phyloP scores from a whole-genome alignment of 805 yeast genomes.

The Lipomyces oligophaga region DNA sequence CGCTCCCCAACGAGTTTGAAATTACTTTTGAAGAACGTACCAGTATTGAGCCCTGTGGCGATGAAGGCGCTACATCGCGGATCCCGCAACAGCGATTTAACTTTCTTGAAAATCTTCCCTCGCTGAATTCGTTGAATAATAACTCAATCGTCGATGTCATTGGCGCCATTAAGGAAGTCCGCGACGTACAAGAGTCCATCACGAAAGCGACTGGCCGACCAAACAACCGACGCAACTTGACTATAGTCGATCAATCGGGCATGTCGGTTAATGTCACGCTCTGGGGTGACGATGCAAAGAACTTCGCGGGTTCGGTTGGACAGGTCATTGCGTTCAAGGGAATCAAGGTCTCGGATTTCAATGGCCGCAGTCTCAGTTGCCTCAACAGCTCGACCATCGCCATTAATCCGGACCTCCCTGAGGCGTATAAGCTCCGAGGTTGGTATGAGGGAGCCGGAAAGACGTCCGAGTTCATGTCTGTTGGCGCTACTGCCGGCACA shows the following conservation, averaged over 20 bases:
- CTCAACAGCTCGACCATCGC: slow-evolving; percentile 72
- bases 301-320: slow-evolving; percentile 68
- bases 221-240: slow-evolving; percentile 85
- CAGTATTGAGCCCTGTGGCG: slow-evolving; percentile 64
- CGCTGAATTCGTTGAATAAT: slow-evolving; percentile 62
- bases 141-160: slow-evolving; percentile 78
- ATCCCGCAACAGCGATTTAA: slow-evolving; percentile 79
- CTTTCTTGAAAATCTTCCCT: slow-evolving; percentile 60
- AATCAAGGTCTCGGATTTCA: slow-evolving; percentile 81
- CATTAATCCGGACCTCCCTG: slow-evolving; percentile 83
- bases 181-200: slow-evolving; percentile 70
- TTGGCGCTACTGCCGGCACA: slow-evolving; percentile 49
- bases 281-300: slow-evolving; percentile 86
- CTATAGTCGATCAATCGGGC: slow-evolving; percentile 79
- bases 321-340: slow-evolving; percentile 85
- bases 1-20: slow-evolving; percentile 84
- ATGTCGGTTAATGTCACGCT: slow-evolving; percentile 73
- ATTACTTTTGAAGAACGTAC: slow-evolving; percentile 77
- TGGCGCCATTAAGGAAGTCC: slow-evolving; percentile 77
- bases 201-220: slow-evolving; percentile 87
- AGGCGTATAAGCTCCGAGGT: slow-evolving; percentile 83
- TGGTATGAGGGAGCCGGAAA: slow-evolving; percentile 88
- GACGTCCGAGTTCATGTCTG: slow-evolving; percentile 49
- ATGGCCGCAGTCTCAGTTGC: slow-evolving; percentile 78
- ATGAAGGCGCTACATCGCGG: slow-evolving; percentile 46